Conservation (phyloP, 2,329 filamentous ascomycete genomes). For the Ophiostoma tasmaniense region DNA sequence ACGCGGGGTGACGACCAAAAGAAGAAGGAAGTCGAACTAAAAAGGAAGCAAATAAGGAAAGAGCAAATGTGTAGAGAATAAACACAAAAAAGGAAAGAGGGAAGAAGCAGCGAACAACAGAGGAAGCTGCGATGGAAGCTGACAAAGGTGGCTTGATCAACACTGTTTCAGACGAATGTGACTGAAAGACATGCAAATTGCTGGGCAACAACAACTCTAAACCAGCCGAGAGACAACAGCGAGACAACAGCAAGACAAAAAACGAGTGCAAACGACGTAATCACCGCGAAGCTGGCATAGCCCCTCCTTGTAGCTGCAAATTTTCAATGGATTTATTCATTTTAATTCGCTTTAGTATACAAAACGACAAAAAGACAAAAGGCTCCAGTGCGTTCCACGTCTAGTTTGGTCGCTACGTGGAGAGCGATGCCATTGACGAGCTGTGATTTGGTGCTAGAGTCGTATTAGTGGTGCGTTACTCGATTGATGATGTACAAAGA, state of each 20-base stretch:
- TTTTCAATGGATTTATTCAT: constrained; percentile 3
- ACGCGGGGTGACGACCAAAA: not conserved
- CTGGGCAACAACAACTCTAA: not conserved
- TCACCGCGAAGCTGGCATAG: not conserved
- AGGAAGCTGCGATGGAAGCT: constrained; percentile 6
- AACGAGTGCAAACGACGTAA: not conserved
- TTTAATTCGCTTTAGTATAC: not conserved
- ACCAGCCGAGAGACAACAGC: not conserved
- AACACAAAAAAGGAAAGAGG: not conserved
- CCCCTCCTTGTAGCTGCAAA: not conserved
- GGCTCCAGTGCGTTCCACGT: not conserved
- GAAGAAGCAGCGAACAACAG: not conserved
- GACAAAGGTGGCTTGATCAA: not conserved
- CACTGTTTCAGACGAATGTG: not conserved
- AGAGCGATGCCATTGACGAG: not conserved
- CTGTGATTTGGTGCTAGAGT: not conserved
- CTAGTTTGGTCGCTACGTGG: not conserved
- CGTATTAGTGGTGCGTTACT: not conserved
- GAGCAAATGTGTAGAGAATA: not conserved
- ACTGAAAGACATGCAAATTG: not conserved
- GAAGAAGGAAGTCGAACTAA: not conserved
- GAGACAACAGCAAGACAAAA: not conserved
- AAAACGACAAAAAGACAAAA: not conserved
- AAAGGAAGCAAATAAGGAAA: not conserved
- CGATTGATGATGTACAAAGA: not conserved